These are phyloP conservation scores for Delonix regia DNA, from an alignment of 306 rosid genomes.

Conservation along the genomic window DNA sequence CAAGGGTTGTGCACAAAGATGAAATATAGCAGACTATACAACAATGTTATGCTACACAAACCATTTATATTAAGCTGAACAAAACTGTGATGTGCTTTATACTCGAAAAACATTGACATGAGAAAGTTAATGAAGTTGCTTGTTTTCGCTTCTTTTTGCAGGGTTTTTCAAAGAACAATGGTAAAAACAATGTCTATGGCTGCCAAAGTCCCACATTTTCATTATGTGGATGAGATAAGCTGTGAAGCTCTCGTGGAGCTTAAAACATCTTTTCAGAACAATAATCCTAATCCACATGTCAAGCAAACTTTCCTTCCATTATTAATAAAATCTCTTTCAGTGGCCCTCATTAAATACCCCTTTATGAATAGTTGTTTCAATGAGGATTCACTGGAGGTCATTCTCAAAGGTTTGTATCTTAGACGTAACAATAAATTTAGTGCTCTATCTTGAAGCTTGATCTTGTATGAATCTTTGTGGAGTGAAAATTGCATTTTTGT, in stretches of 20 bases:
- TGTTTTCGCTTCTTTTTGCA: slow-evolving; percentile 39
- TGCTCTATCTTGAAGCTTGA: neutral
- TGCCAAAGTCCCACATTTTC: slow-evolving; percentile 93
- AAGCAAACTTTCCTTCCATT: slow-evolving; percentile 91
- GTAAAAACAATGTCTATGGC: slow-evolving; percentile 84
- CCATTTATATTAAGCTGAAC: neutral
- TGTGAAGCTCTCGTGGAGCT: slow-evolving; percentile 77
- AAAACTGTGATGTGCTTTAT: slow-evolving; percentile 13
- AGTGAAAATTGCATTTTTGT: neutral
- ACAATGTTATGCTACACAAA: neutral
- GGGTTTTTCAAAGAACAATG: slow-evolving; percentile 92
- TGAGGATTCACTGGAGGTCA: slow-evolving; percentile 75
- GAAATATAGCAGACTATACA: neutral
- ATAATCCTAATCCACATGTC: slow-evolving; percentile 64
- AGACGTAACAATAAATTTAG: neutral
- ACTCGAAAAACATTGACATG: slow-evolving; percentile 7
- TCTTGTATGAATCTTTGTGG: neutral
- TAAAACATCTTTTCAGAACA: slow-evolving; percentile 75
- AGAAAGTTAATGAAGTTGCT: slow-evolving; percentile 13
- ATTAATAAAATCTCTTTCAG: slow-evolving; percentile 82
- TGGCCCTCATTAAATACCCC: slow-evolving; percentile 80
- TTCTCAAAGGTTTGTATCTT: slow-evolving; percentile 72
- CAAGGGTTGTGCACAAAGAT: neutral
- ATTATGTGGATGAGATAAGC: slow-evolving; percentile 85
- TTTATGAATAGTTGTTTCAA: slow-evolving; percentile 80